Base-by-base conservation (phyloP, 768 basidiomycete species). In the Lentinula aciculospora region DNA sequence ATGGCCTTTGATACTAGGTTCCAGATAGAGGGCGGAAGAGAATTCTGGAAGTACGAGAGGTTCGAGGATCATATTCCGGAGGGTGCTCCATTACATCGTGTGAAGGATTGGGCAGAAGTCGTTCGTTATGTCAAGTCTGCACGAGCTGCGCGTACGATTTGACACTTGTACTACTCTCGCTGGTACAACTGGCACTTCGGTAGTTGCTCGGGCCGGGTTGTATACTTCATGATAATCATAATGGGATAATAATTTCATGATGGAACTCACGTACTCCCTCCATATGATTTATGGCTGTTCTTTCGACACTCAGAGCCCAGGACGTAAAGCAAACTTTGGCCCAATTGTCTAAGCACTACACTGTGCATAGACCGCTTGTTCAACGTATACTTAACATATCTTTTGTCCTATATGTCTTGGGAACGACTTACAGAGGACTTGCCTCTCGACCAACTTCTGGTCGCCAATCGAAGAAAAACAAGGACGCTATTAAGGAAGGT, bases 371-470 rank as follows among this genome's bases (percentile, higher is more conserved):
- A 4, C 89, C 91, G 3, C 64, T 80, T 37, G 74, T 94, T 48
- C 93, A 95, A 69, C 82, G 84, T 40, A 61, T 79, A 28, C 74
- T 96, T 19, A 94, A 86, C 46, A 64, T 77, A 23, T 76, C 79
- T 6, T 93, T 94, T 65, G 81, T 89, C 6, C 53, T 85, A 39
- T 90, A 94, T 68, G 84, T 86, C 44, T 72, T 94, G 23, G 72
- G 78, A 4, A 72, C 84, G 0, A 84, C 89, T 10, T 88, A 85
- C 65, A 71, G 75, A 50, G 76, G 82, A 3, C 66, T 93, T 27
- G 75, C 78, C 2, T 76, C 78, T 3, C 72, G 78, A 39, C 71
- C 80, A 23, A 59, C 64, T 40, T 63, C 67, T n/a, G 34, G 58
- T 17, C 1, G 31, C n/a, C n/a, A 25, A 4, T 58, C 67, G 46